These are phyloP conservation scores for Tubosaeta brunneosetosa DNA, from an alignment of 768 basidiomycete species.

Conservation along the genomic window DNA sequence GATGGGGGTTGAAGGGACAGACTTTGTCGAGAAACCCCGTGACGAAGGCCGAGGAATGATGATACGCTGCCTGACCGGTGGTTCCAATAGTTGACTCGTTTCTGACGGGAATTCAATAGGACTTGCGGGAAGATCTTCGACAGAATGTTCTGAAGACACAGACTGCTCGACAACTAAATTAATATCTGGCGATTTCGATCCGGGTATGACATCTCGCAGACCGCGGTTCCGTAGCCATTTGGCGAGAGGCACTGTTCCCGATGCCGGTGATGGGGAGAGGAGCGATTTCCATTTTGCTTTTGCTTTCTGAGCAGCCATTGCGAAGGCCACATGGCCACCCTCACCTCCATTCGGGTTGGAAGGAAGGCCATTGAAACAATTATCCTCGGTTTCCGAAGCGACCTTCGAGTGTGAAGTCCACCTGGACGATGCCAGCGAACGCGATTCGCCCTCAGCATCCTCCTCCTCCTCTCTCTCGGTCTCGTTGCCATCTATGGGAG, in stretches of 20 bases:
- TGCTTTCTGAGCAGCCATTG: slow-evolving; percentile 46
- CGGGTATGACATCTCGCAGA: slow-evolving; percentile 3
- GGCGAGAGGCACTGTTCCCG: slow-evolving; percentile 21
- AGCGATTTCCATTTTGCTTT: slow-evolving; percentile 53
- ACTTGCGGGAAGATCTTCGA: slow-evolving; percentile 22
- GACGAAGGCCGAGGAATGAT: slow-evolving; percentile 25
- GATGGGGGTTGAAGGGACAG: slow-evolving; percentile 27
- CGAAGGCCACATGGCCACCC: slow-evolving; percentile 36
- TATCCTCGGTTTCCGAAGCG: slow-evolving; percentile 37
- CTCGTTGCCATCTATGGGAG: slow-evolving; percentile 37
- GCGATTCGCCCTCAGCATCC: slow-evolving; percentile 43
- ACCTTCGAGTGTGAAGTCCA: slow-evolving; percentile 42
- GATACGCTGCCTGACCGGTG: slow-evolving; percentile 17
- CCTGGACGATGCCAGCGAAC: slow-evolving; percentile 51
- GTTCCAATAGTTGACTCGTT: slow-evolving; percentile 13
- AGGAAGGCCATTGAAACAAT: slow-evolving; percentile 29
- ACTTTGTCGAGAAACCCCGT: slow-evolving; percentile 27
- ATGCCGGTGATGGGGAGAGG: slow-evolving; percentile 36
- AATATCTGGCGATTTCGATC: slow-evolving; percentile 23
- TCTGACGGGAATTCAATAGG: slow-evolving; percentile 15
- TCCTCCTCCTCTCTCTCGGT: slow-evolving; percentile 37
- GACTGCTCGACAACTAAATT: slow-evolving; percentile 19
- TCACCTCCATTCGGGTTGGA: slow-evolving; percentile 27
- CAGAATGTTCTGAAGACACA: slow-evolving; percentile 20
- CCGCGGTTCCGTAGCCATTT: slow-evolving; percentile 30